Percentiles rank a stretch among this genome's conserved stretches.
Evolutionary conservation across 257 asterid genomes (phyloP).

Genomic region (Thymus quinquecostatus): DNA sequence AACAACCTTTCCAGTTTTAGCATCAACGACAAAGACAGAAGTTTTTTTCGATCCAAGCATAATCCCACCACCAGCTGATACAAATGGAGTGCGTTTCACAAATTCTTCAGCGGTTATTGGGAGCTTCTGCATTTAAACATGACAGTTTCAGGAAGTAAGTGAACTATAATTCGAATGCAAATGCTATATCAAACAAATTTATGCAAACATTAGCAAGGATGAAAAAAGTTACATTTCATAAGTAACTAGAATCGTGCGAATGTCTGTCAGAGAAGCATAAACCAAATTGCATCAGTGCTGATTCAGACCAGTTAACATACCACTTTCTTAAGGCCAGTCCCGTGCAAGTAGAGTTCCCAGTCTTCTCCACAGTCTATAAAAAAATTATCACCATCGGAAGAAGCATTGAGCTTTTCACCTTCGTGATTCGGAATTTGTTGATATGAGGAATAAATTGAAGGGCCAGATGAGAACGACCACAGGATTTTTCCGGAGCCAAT

Average conservation of each 20-base stretch:
- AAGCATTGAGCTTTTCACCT: conserved; percentile 52
- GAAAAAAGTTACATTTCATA: conserved; percentile 2
- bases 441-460: conserved; percentile 76
- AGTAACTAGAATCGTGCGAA: neutral
- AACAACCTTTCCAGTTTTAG: conserved; percentile 68
- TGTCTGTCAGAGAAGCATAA: conserved; percentile 8
- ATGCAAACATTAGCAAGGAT: neutral
- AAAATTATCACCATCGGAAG: conserved; percentile 55
- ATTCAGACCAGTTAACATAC: conserved; percentile 39
- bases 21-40: conserved; percentile 71
- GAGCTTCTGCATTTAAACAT: conserved; percentile 53
- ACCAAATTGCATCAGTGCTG: conserved; percentile 9
- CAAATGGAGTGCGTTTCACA: conserved; percentile 66
- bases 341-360: conserved; percentile 73
- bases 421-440: conserved; percentile 56
- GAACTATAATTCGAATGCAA: conserved; percentile 6
- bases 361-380: conserved; percentile 86
- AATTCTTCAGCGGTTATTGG: conserved; percentile 67
- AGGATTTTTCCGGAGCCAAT: conserved; percentile 54
- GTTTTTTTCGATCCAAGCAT: conserved; percentile 84
- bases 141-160: conserved; percentile 15
- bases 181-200: neutral
- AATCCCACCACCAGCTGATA: conserved; percentile 67
- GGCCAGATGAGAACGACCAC: conserved; percentile 84
- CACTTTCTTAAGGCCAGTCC: conserved; percentile 61